These are phyloP conservation scores for Cunninghamia lanceolata DNA, from an alignment of 75 land plant species.

Conservation along the genomic window DNA sequence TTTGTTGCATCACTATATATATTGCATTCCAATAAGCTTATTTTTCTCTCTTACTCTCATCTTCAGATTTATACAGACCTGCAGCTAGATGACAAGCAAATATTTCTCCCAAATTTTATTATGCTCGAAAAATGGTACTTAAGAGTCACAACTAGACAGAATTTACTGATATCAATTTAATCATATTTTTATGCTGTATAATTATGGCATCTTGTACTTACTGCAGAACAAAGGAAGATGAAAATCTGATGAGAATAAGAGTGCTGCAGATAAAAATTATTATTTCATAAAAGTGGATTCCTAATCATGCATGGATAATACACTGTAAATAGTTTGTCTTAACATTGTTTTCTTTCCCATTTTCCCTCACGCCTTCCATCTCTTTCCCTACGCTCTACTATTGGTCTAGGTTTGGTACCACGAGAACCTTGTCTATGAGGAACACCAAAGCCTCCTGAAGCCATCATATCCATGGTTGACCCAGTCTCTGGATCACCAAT, in stretches of 20 bases:
- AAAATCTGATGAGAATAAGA: not conserved
- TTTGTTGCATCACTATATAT: not conserved
- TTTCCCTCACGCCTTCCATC: constrained; percentile 93
- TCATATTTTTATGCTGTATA: not conserved
- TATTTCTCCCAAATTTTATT: not conserved
- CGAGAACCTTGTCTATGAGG: constrained; percentile 63
- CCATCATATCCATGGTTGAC: constrained; percentile 45
- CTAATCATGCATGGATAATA: not conserved
- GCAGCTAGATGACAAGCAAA: not conserved
- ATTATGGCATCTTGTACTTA: not conserved
- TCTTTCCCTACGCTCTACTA: constrained; percentile 69
- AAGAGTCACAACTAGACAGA: not conserved
- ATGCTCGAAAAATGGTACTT: not conserved
- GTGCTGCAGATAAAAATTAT: not conserved
- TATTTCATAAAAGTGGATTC: not conserved
- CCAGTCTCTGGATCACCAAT: constrained; percentile 57
- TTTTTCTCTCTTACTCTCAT: not conserved
- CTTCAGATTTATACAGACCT: not conserved
- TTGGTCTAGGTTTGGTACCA: constrained; percentile 61
- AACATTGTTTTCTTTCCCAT: constrained; percentile 90
- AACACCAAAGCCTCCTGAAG: constrained; percentile 40
- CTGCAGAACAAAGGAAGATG: not conserved
- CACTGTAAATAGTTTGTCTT: not conserved
- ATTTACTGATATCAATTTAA: not conserved
- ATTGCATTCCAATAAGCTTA: not conserved